Evolutionary conservation across 352 stramenopile species (phyloP), one percentile per base, ranked within the genome.

Genomic region (Phytophthora fragariae): DNA sequence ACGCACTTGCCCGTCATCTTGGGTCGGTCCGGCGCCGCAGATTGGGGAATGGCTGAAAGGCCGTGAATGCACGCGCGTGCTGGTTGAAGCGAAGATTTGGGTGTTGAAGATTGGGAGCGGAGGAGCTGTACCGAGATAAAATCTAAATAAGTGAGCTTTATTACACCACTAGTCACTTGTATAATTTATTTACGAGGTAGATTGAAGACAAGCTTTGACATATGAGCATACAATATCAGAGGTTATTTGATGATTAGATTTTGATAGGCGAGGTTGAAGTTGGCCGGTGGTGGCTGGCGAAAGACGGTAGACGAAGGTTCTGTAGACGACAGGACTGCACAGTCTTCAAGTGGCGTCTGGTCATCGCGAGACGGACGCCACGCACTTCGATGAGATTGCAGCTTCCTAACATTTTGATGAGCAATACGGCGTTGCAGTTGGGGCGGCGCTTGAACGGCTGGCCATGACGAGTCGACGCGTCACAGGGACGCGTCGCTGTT

Each of bases 1-100:
- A 98, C 83, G 29, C 76, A 81, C 41, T 84, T 93, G 71, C 84
- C 86, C 46, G 58, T 76, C 68, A 75, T 83, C 9, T 39, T 17
- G 6, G 8, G 7, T 68, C 60, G 14, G 56, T 71, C 41, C 9
- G 3, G 24, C 21, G 50, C n/a, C 24, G 63, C 54, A 72, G 41
- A 68, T 70, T 64, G 55, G 5, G 7, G 58, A 79, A 70, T 78
- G 17, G 24, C n/a, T 39, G 35, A 65, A 55, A 46, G 5, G 37
- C 6, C 24, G 54, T 68, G 59, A 56, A 73, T 44, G 37, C 37
- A 3, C 24, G 24, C 2, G 24, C 24, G 35, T 44, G 37, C 37
- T 14, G 37, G 11, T 44, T 44, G 37, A 44, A 44, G 37, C 44
- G 68, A 75, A 75, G 65, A 60, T 29, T 61, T 24, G 41, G 41